A percentile compares a stretch with the other conserved stretches of the same genome.
phyloP scores from a whole-genome alignment of 202 grass and related monocot species.

The Hordeum pubiflorum region DNA sequence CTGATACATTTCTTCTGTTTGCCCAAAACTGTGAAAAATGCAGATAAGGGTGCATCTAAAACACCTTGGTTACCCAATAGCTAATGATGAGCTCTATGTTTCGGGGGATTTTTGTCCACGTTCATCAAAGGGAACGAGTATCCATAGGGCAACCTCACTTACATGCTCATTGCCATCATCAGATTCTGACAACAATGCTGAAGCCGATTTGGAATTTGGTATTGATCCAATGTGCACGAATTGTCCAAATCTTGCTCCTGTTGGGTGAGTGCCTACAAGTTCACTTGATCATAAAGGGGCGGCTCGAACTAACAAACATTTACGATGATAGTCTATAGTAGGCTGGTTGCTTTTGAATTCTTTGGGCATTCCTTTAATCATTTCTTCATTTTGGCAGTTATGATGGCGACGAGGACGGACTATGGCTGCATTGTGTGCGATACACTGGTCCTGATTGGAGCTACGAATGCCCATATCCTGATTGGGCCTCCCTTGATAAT shows the following conservation, averaged over 20 bases:
- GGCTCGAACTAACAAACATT: background rate
- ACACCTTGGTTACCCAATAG: conserved; percentile 79
- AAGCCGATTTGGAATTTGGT: conserved; percentile 30
- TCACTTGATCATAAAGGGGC: background rate
- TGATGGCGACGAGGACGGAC: conserved; percentile 59
- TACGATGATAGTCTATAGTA: background rate
- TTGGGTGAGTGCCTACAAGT: conserved; percentile 43
- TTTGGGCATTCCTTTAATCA: background rate
- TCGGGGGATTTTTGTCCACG: conserved; percentile 43
- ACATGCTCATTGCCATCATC: conserved; percentile 2
- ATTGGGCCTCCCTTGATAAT: conserved; percentile 47
- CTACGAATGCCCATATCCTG: conserved; percentile 78
- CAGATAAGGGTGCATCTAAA: conserved; percentile 95
- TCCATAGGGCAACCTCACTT: conserved; percentile 16
- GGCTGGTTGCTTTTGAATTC: background rate
- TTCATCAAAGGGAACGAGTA: conserved; percentile 43
- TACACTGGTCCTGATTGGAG: conserved; percentile 91
- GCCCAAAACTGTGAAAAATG: conserved; percentile 21
- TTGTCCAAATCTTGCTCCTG: conserved; percentile 78
- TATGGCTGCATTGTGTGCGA: conserved; percentile 76
- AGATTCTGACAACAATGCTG: background rate
- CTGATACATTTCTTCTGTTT: conserved; percentile 11
- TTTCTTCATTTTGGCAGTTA: conserved; percentile 48
- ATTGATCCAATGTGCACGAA: conserved; percentile 85
- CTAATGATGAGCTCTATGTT: conserved; percentile 76